phyloP scores from a whole-genome alignment of 257 asterid species.

The Verbena officinalis region DNA sequence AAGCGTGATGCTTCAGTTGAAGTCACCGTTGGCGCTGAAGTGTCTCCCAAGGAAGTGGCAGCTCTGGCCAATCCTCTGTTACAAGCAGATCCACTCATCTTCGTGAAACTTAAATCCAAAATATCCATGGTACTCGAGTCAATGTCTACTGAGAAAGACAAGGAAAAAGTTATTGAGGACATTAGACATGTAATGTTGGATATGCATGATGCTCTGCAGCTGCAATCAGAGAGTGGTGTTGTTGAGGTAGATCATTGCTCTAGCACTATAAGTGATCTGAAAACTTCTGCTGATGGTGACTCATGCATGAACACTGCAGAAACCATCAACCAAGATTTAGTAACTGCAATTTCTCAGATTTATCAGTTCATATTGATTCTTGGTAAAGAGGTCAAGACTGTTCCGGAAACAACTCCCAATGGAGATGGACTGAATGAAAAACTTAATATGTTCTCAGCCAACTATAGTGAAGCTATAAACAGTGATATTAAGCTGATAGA shows the following conservation, averaged over 20 bases:
- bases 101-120: slow-evolving; percentile 58
- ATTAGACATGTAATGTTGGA: slow-evolving; percentile 59
- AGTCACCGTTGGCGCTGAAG: slow-evolving; percentile 29
- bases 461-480: slow-evolving; percentile 51
- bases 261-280: slow-evolving; percentile 32
- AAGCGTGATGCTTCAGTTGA: slow-evolving; percentile 39
- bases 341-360: slow-evolving; percentile 64
- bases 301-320: slow-evolving; percentile 31
- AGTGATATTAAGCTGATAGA: slow-evolving; percentile 44
- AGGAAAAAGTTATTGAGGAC: slow-evolving; percentile 54
- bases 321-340: slow-evolving; percentile 51
- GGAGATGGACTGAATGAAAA: slow-evolving; percentile 54
- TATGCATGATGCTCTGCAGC: slow-evolving; percentile 41
- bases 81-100: slow-evolving; percentile 43
- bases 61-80: slow-evolving; percentile 36
- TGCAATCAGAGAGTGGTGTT: slow-evolving; percentile 36
- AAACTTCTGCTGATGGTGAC: slow-evolving; percentile 36
- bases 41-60: slow-evolving; percentile 30
- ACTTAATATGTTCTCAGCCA: slow-evolving; percentile 55
- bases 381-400: slow-evolving; percentile 68
- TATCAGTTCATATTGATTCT: slow-evolving; percentile 61
- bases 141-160: slow-evolving; percentile 54
- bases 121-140: slow-evolving; percentile 64
- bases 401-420: slow-evolving; percentile 55
- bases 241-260: slow-evolving; percentile 36